A percentile compares a stretch with the other conserved stretches of the same genome.
Conservation (phyloP, 148 eudicot genomes). For the Talinum fruticosum region DNA sequence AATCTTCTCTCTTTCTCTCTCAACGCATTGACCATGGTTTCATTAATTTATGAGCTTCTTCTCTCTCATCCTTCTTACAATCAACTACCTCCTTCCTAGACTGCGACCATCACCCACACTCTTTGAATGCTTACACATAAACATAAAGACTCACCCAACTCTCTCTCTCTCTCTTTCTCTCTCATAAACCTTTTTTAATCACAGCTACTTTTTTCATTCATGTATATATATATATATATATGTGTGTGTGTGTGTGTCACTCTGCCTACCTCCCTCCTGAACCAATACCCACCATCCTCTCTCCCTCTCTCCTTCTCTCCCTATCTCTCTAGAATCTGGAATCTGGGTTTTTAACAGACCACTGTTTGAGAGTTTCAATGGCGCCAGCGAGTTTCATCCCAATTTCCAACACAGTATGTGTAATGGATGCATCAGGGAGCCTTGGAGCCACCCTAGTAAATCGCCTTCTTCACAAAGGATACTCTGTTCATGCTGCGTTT, state of each 20-base stretch:
- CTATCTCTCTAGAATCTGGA: constrained; percentile 1
- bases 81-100: constrained; percentile 21
- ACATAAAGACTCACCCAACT: constrained; percentile 19
- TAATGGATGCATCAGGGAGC: constrained; percentile 79
- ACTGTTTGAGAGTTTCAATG: too few species aligned
- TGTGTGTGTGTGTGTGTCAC: not conserved
- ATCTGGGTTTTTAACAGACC: not conserved
- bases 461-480: constrained; percentile 62
- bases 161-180: not conserved
- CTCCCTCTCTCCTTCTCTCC: not conserved
- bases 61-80: not conserved
- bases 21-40: not conserved
- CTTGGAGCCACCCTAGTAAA: constrained; percentile 60
- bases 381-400: constrained; percentile 39
- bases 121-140: constrained; percentile 41
- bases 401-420: constrained; percentile 50
- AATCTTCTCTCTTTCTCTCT: not conserved
- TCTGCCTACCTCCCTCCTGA: constrained; percentile 14
- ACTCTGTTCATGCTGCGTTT: constrained; percentile 66
- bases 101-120: constrained; percentile 30
- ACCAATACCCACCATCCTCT: not conserved
- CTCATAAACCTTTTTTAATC: not conserved
- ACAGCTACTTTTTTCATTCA: not conserved
- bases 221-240: constrained; percentile 3
- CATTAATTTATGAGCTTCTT: not conserved